These are phyloP conservation scores for Fusarium torulosum DNA, from an alignment of 2,329 filamentous ascomycete genomes.

Conservation along the genomic window DNA sequence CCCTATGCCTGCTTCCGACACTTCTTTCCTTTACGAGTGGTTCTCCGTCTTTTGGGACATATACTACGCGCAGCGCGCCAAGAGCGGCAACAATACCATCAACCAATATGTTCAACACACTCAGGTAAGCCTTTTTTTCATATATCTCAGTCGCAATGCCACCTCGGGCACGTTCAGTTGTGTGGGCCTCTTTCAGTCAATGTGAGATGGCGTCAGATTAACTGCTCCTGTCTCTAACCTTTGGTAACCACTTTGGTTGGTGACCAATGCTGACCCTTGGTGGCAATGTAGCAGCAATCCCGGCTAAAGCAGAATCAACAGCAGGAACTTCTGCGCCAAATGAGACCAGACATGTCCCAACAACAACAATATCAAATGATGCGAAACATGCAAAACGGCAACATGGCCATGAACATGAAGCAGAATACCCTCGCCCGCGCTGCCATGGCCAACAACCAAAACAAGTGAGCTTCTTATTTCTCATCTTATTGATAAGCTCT, in stretches of 20 bases:
- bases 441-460: conserved; percentile 83
- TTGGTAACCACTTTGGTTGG: conserved; percentile 41
- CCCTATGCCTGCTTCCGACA: conserved; percentile 73
- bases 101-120: conserved; percentile 84
- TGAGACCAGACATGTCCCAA: conserved; percentile 71
- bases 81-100: conserved; percentile 72
- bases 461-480: conserved; percentile 66
- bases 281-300: conserved; percentile 68
- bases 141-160: conserved; percentile 21
- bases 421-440: conserved; percentile 75
- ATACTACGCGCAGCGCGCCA: conserved; percentile 83
- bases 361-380: conserved; percentile 75
- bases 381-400: conserved; percentile 73
- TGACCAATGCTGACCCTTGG: conserved; percentile 39
- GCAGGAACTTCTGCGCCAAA: conserved; percentile 80
- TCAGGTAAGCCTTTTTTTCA: conserved; percentile 64
- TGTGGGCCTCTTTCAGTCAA: conserved; percentile 20
- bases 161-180: conserved; percentile 19
- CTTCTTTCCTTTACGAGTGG: conserved; percentile 96
- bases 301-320: conserved; percentile 81
- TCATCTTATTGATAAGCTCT: neutral
- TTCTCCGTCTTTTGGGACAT: conserved; percentile 98
- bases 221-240: conserved; percentile 38
- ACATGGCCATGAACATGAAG: conserved; percentile 70
- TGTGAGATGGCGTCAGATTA: conserved; percentile 24